A percentile compares a stretch with the other conserved stretches of the same genome.
phyloP scores from a whole-genome alignment of 176 grass and related monocot species.

The Ensete ventricosum region DNA sequence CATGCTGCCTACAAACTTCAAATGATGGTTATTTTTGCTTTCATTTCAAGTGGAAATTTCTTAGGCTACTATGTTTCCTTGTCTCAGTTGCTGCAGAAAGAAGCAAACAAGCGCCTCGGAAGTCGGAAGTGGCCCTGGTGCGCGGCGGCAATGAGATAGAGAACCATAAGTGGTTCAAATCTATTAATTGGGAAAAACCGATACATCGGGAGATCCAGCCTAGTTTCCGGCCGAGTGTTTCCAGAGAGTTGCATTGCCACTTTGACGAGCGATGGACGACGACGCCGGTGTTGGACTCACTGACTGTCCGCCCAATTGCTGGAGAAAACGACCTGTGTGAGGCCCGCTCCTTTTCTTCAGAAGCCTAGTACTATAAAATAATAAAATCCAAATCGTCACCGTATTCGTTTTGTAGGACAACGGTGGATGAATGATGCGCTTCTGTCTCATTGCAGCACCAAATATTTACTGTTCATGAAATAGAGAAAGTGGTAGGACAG shows the following conservation, averaged over 20 bases:
- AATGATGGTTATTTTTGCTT: too few species aligned
- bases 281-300: slow-evolving; percentile 72
- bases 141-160: slow-evolving; percentile 66
- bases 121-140: too few species aligned
- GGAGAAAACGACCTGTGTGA: slow-evolving; percentile 59
- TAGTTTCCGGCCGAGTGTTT: slow-evolving; percentile 26
- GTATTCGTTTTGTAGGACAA: too few species aligned
- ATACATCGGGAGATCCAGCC: slow-evolving; percentile 64
- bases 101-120: slow-evolving; percentile 41
- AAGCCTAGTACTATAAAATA: slow-evolving; percentile 58
- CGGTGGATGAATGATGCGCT: too few species aligned
- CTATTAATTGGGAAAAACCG: slow-evolving; percentile 77
- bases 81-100: slow-evolving; percentile 72
- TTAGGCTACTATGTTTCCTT: background rate
- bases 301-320: slow-evolving; percentile 58
- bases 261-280: slow-evolving; percentile 87
- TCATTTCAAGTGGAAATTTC: background rate
- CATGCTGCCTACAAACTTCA: too few species aligned
- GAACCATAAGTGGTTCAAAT: slow-evolving; percentile 94
- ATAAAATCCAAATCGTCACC: too few species aligned
- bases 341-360: slow-evolving; percentile 44
- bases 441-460: too few species aligned
- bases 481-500: too few species aligned
- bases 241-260: slow-evolving; percentile 59
- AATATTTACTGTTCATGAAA: too few species aligned